A percentile compares a stretch with the other conserved stretches of the same genome.
These are phyloP conservation scores for Myrmaecium sp. DNA, from an alignment of 2,329 filamentous ascomycete species.

Conservation along the genomic window DNA sequence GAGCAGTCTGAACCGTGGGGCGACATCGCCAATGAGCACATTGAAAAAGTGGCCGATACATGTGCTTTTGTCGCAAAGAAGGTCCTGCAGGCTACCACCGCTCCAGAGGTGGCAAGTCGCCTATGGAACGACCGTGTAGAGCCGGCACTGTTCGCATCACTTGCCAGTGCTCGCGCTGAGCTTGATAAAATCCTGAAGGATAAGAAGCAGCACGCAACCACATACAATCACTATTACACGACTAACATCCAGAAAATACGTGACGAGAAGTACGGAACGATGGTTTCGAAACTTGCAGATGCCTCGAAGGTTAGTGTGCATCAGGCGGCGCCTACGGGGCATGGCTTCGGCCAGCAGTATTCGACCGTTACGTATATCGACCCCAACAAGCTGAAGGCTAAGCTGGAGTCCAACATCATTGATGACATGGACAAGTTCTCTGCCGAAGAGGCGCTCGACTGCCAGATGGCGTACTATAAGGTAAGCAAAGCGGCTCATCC, in stretches of 20 bases:
- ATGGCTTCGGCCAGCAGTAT: neutral
- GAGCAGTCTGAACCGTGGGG: constrained; percentile 42
- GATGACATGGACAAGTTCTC: constrained; percentile 19
- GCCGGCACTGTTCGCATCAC: constrained; percentile 22
- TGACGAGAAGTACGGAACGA: constrained; percentile 2
- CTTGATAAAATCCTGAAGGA: constrained; percentile 30
- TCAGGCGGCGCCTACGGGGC: neutral
- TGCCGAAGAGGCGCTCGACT: constrained; percentile 19
- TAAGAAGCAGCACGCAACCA: constrained; percentile 33
- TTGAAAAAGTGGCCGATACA: constrained; percentile 17
- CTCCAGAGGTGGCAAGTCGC: constrained; percentile 21
- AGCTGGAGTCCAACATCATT: constrained; percentile 2
- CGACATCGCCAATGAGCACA: constrained; percentile 18
- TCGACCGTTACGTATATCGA: constrained; percentile 1
- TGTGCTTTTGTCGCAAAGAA: constrained; percentile 19
- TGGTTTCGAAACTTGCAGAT: neutral
- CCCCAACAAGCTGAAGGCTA: neutral
- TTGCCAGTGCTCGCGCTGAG: constrained; percentile 23
- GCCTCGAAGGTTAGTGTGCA: neutral
- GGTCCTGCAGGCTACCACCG: constrained; percentile 20
- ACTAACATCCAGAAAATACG: constrained; percentile 10
- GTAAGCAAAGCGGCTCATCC: constrained; percentile 6
- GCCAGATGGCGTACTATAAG: constrained; percentile 20
- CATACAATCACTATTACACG: constrained; percentile 33
- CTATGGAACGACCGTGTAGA: constrained; percentile 24